A percentile compares a stretch with the other conserved stretches of the same genome.
Conservation (phyloP, 2,329 filamentous ascomycete genomes). For the Emergomyces africanus region DNA sequence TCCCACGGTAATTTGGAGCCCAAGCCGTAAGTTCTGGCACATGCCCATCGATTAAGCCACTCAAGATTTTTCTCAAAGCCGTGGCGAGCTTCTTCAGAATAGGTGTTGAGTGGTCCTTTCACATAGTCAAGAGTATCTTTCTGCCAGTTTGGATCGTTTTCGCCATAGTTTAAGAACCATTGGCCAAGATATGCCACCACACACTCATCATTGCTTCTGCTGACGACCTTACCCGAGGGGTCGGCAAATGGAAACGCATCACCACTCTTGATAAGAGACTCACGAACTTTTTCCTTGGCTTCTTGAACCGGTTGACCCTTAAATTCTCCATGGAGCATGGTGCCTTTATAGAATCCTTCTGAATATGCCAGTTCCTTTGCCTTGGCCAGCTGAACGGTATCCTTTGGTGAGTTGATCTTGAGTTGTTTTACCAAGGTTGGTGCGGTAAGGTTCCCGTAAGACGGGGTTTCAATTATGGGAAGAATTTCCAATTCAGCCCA, state of each 20-base stretch:
- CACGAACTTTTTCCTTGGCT: constrained; percentile 73
- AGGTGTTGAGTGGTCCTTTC: constrained; percentile 63
- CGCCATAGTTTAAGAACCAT: constrained; percentile 96
- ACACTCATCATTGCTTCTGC: constrained; percentile 81
- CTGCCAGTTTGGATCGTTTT: constrained; percentile 68
- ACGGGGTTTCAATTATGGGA: constrained; percentile 80
- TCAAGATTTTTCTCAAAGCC: constrained; percentile 73
- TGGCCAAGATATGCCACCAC: constrained; percentile 89
- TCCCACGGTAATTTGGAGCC: constrained; percentile 96
- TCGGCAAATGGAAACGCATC: constrained; percentile 88
- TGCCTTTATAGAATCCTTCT: constrained; percentile 93
- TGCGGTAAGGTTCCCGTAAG: constrained; percentile 74
- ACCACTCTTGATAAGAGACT: constrained; percentile 61
- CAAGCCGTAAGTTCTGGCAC: constrained; percentile 78
- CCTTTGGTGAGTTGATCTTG: constrained; percentile 95
- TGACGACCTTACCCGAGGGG: constrained; percentile 79
- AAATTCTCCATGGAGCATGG: constrained; percentile 76
- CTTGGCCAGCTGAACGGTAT: constrained; percentile 76
- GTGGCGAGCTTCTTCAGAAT: constrained; percentile 61
- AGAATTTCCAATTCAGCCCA: constrained; percentile 87
- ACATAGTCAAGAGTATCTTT: constrained; percentile 60
- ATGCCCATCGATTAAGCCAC: constrained; percentile 96
- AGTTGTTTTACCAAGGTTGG: constrained; percentile 75
- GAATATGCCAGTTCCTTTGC: constrained; percentile 96
- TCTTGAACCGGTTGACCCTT: constrained; percentile 75